Evolutionary conservation across 2,329 filamentous ascomycete genomes (phyloP), one percentile per base, ranked within the genome.

Genomic region (Beauveria sp.): DNA sequence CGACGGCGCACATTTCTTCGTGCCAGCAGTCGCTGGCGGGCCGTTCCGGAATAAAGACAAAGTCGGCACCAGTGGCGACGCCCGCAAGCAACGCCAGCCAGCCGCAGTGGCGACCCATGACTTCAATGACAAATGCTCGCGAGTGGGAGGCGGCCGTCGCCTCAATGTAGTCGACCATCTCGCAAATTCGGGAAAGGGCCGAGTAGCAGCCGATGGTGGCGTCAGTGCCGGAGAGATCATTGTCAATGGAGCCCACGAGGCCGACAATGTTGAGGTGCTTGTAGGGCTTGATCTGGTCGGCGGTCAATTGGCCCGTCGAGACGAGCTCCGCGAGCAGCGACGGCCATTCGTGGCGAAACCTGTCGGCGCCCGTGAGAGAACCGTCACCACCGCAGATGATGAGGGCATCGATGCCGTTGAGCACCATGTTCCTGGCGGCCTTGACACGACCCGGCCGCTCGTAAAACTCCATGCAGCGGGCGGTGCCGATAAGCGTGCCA

Each of bases 361-460:
- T 88, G 80, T 99, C 95, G 60, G 95, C 95, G 72, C 95, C 95
- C 12, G 95, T 99, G 70, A 99, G 83, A 66, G 91, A 96, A 65
- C 95, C 95, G 73, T 99, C 95, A 78, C 95, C 95, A 73, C 95
- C 95, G 74, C 93, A 98, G 72, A 99, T 96, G 69, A 99, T 89
- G 69, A 99, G 82, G 60, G 95, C 95, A 73, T 99, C 92, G 67
- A 99, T 98, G 71, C 95, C 95, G 67, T 91, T 87, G 64, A 91
- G 76, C 48, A 99, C 85, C 87, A 99, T 88, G 79, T 99, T 97
- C 81, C 93, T 96, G 63, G 95, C 95, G 1, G 91, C 95, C 60
- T 80, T 83, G 64, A 96, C 77, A 66, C 95, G 88, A 20, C 95
- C 95, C 34, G 88, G 79, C 52, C 95, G 88, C 75, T 97, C 89